phyloP scores from a whole-genome alignment of 352 stramenopile genomes.

The Pythium grandisporangium region DNA sequence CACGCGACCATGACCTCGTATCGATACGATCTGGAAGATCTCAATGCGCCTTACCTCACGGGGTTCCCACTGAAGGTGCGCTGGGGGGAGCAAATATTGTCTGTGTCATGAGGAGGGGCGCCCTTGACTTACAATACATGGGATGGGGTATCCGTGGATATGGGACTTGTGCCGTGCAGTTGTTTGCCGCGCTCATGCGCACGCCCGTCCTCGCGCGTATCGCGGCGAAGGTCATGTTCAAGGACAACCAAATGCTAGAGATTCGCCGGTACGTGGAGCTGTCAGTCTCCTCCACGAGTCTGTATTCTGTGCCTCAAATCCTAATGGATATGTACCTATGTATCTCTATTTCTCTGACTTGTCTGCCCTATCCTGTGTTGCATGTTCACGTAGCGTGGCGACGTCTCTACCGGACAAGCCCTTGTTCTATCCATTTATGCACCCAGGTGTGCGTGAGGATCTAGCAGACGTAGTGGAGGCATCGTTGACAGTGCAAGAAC shows the following conservation, averaged over 20 bases:
- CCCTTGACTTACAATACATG: neutral
- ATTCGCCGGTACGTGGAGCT: constrained; percentile 17
- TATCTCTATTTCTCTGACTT: neutral
- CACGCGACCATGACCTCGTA: constrained; percentile 12
- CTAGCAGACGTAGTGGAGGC: too few species aligned
- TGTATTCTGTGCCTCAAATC: too few species aligned
- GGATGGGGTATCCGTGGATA: too few species aligned
- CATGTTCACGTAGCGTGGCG: constrained; percentile 21
- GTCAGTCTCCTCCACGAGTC: too few species aligned
- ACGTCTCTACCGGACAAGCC: constrained; percentile 58
- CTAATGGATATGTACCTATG: too few species aligned
- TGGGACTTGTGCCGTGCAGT: constrained; percentile 4
- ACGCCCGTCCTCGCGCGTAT: constrained; percentile 38
- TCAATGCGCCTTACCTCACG: constrained; percentile 34
- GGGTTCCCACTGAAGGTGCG: constrained; percentile 30
- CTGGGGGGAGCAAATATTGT: neutral
- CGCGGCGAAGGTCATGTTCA: constrained; percentile 29
- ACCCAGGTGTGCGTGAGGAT: too few species aligned
- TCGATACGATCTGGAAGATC: constrained; percentile 42
- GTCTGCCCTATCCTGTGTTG: neutral
- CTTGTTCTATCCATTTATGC: constrained; percentile 75
- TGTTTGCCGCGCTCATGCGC: constrained; percentile 31
- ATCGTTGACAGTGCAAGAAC: too few species aligned
- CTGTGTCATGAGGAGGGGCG: neutral
- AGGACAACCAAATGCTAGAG: constrained; percentile 55